Evolutionary conservation across 179 eudicot genomes (phyloP).

Genomic region (Camellia oleifera): DNA sequence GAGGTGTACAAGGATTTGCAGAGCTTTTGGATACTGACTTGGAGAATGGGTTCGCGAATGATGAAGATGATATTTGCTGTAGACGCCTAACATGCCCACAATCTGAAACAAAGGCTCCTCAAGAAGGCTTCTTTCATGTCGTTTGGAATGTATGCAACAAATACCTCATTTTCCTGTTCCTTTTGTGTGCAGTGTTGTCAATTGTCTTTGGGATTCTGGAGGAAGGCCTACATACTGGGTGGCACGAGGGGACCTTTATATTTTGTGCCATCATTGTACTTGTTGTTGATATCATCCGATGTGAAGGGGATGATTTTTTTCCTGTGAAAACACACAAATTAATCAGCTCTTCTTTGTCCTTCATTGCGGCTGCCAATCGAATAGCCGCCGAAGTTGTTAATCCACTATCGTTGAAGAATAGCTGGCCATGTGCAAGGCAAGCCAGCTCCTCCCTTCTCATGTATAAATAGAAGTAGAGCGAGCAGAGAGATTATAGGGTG

Average conservation of each 20-base stretch:
- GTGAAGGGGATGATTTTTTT: too few relatives aligned
- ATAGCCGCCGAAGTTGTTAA: too few relatives aligned
- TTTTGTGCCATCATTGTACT: background rate
- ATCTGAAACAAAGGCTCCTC: background rate
- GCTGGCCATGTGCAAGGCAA: too few relatives aligned
- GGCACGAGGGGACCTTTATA: conserved; percentile 2
- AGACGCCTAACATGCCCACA: background rate
- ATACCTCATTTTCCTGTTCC: background rate
- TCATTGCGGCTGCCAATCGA: too few relatives aligned
- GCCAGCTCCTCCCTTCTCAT: too few relatives aligned
- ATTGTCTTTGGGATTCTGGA: conserved; percentile 6
- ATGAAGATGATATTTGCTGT: background rate
- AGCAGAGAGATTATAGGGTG: too few relatives aligned
- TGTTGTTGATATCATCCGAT: background rate
- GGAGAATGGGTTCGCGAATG: conserved; percentile 4
- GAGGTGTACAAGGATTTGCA: conserved; percentile 12
- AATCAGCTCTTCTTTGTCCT: too few relatives aligned
- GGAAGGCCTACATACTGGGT: conserved; percentile 9
- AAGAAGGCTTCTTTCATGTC: background rate
- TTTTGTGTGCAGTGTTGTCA: conserved; percentile 3
- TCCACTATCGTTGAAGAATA: too few relatives aligned
- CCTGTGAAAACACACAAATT: too few relatives aligned
- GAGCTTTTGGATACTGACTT: background rate
- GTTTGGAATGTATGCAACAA: conserved; percentile 1
- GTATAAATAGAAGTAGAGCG: too few relatives aligned